Conservation (phyloP, 345 rosid genomes). For the Alliaria petiolata region DNA sequence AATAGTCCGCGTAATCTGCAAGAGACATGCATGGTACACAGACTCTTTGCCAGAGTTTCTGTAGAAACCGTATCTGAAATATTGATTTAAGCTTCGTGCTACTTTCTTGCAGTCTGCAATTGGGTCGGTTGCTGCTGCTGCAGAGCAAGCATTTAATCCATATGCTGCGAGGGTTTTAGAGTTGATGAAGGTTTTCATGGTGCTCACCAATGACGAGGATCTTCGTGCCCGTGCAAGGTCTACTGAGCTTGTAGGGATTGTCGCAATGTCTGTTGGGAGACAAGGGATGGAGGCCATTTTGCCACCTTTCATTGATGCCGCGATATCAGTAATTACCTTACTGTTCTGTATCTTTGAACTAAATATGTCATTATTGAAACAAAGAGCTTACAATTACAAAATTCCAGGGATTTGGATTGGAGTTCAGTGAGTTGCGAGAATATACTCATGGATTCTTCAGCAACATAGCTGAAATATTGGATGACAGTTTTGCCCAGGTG, state of each 20-base stretch:
- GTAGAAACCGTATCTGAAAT: background rate
- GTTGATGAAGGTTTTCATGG: conserved; percentile 89
- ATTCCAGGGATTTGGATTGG: conserved; percentile 84
- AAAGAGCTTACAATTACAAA: conserved; percentile 13
- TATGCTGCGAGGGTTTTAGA: conserved; percentile 93
- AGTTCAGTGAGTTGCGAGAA: conserved; percentile 95
- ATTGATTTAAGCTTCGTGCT: conserved; percentile 1
- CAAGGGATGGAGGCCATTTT: conserved; percentile 76
- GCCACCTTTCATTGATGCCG: conserved; percentile 90
- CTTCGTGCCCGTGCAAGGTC: conserved; percentile 94
- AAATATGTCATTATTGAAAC: background rate
- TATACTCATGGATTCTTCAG: conserved; percentile 98
- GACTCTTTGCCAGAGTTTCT: conserved; percentile 1
- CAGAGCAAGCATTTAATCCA: conserved; percentile 95
- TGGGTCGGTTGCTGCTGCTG: conserved; percentile 98
- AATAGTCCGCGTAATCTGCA: conserved; percentile 86
- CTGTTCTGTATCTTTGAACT: conserved; percentile 12
- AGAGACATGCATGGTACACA: conserved; percentile 95
- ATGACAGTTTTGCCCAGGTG: conserved; percentile 76
- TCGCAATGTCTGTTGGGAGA: conserved; percentile 96
- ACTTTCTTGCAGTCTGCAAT: conserved; percentile 80
- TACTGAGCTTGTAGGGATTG: conserved; percentile 98
- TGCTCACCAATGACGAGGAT: conserved; percentile 85
- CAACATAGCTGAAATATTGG: conserved; percentile 94
- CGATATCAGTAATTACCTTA: conserved; percentile 64